A percentile compares a stretch with the other conserved stretches of the same genome.
These are phyloP conservation scores for maize (Zea mays) DNA, from an alignment of 176 grass and related monocot species.

Conservation along the genomic window Zm-B73-REFERENCE-NAM-5.0 NC_050104.1:96576001-96576500, in stretches of 20 bases:
- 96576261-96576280: constrained; percentile 10
- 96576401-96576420: neutral
- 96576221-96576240: neutral
- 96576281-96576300: constrained; percentile 5
- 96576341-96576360: constrained; percentile 80
- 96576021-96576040: too few species aligned
- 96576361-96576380: constrained; percentile 90
- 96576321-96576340: constrained; percentile 79
- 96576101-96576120: too few species aligned
- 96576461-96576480: constrained; percentile 12
- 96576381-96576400: constrained; percentile 49
- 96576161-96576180: too few species aligned
- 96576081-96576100: too few species aligned
- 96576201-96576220: too few species aligned
- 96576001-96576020: too few species aligned
- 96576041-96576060: too few species aligned
- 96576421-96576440: neutral
- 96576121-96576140: too few species aligned
- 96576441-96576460: constrained; percentile 18
- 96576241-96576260: constrained; percentile 12
- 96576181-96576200: too few species aligned
- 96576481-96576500: neutral
- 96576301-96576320: constrained; percentile 37
- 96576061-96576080: too few species aligned
- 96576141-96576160: too few species aligned